Evolutionary conservation across 768 basidiomycete species (phyloP).

Genomic region (Russula sp.): DNA sequence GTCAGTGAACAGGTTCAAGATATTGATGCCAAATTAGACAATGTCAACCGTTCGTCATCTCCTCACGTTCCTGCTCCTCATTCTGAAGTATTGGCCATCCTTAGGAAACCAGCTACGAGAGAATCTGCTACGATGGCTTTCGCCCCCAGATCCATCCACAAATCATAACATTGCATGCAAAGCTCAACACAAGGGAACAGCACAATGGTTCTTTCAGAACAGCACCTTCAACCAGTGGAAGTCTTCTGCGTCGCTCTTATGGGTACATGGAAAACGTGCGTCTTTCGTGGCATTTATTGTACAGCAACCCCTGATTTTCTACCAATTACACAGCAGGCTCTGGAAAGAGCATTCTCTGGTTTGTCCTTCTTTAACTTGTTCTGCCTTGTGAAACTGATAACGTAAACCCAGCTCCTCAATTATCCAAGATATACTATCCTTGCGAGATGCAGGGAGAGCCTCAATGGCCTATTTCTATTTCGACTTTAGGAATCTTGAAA

Average conservation of each 20-base stretch:
- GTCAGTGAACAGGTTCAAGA: background rate
- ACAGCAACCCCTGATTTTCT: background rate
- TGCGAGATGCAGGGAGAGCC: background rate
- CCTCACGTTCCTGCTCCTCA: background rate
- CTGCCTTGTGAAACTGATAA: background rate
- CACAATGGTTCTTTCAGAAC: too few relatives aligned
- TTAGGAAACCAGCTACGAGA: background rate
- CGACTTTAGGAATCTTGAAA: background rate
- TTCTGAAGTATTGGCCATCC: background rate
- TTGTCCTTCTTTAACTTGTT: background rate
- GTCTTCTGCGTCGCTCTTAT: too few relatives aligned
- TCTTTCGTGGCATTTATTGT: too few relatives aligned
- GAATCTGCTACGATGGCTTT: background rate
- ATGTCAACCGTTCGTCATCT: background rate
- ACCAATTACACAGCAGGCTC: background rate
- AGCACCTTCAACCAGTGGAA: too few relatives aligned
- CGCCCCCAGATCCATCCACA: background rate
- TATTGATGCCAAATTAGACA: background rate
- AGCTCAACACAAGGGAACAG: too few relatives aligned
- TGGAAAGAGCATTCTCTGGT: constrained; percentile 4
- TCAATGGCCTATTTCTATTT: constrained; percentile 10
- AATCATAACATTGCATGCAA: too few relatives aligned
- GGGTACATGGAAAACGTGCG: too few relatives aligned
- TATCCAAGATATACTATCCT: background rate
- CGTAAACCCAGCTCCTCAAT: background rate